Conservation (phyloP, 2,329 filamentous ascomycete species). For the Sordariomycetes sp. region DNA sequence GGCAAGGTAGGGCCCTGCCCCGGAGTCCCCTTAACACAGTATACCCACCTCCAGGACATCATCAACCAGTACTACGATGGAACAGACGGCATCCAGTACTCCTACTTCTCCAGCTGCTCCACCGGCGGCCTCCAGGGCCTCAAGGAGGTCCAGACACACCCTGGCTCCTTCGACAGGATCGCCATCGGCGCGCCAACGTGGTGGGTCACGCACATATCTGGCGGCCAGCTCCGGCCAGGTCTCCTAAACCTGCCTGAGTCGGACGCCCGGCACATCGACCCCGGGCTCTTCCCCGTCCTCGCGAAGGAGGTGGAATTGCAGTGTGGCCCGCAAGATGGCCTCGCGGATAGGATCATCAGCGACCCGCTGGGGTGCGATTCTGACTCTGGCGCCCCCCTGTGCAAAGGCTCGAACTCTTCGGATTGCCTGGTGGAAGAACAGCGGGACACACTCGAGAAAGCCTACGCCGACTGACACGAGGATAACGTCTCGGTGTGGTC, state of each 20-base stretch:
- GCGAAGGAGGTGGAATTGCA: conserved; percentile 32
- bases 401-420: conserved; percentile 15
- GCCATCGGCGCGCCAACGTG: conserved; percentile 34
- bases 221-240: conserved; percentile 21
- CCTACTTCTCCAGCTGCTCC: conserved; percentile 37
- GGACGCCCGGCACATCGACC: conserved; percentile 29
- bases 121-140: conserved; percentile 41
- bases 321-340: conserved; percentile 38
- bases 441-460: neutral
- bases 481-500: neutral
- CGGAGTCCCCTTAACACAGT: conserved; percentile 28
- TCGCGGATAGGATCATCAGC: conserved; percentile 37
- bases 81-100: conserved; percentile 12
- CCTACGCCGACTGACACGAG: neutral
- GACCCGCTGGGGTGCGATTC: conserved; percentile 32
- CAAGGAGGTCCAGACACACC: conserved; percentile 32
- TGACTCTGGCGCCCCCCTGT: conserved; percentile 27
- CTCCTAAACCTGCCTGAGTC: conserved; percentile 35
- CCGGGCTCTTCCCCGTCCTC: conserved; percentile 30
- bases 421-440: neutral
- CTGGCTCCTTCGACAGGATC: conserved; percentile 33
- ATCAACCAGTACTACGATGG: conserved; percentile 33
- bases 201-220: conserved; percentile 32
- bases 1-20: conserved; percentile 25
- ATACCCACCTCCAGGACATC: conserved; percentile 24